Evolutionary conservation across 768 basidiomycete species (phyloP), one percentile per base, ranked within the genome.

Genomic region (Pulveroboletus sp.): DNA sequence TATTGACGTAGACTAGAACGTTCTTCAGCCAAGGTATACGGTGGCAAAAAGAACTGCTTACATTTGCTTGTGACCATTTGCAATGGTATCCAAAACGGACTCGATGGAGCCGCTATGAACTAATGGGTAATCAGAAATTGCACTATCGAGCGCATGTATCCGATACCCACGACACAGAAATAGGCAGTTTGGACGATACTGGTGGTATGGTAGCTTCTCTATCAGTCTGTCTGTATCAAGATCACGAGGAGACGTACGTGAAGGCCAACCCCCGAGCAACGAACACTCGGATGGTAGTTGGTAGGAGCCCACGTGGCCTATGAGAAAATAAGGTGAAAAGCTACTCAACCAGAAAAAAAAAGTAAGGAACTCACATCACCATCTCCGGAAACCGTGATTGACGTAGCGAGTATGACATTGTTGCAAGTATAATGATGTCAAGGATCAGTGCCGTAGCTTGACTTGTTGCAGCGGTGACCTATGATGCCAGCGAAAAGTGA

Each of bases 51-150:
- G 4, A n/a, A 6, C 16, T 9, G 47, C 67, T 17, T 34, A 62
- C 65, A 0, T 37, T 64, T 69, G 49, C 55, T 35, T 9, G 53
- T 21, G 4, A 58, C 17, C 67, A 67, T 68, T 44, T 67, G 62
- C 2, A 67, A 13, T 11, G 57, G 53, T 37, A 67, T 31, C 65
- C 67, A 69, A 42, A 40, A 47, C 12, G 31, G 58, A 29, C 33
- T 53, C 10, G 58, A 51, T 4, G 65, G 67, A 7, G 50, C 41
- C 5, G 42, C 56, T 13, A 65, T 10, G 29, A 67, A 65, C 67
- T 68, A 19, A 5, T 16, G 2, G 3, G 19, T 6, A 13, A 16
- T 64, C n/a, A 52, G 10, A 2, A 38, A 8, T 1, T 8, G 6
- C 3, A 2, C 2, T 14, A 25, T 13, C 16, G 8, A 17, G 32